Conservation (phyloP, 2,329 filamentous ascomycete species). For the Aplosporella prunicola region DNA sequence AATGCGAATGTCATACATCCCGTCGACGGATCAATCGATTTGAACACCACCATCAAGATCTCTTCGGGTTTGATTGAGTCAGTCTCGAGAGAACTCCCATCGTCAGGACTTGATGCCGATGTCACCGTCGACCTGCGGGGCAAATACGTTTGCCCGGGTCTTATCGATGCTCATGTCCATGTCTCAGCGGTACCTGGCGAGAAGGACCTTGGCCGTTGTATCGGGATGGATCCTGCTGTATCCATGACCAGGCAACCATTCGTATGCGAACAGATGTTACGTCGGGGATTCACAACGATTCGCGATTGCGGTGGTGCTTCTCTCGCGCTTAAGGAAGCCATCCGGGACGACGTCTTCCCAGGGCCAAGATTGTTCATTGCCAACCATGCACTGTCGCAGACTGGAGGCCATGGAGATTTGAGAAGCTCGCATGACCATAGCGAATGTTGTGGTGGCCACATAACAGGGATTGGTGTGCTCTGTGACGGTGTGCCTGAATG, state of each 20-base stretch:
- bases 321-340: conserved; percentile 46
- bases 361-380: conserved; percentile 32
- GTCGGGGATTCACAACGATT: conserved; percentile 49
- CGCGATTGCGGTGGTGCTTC: conserved; percentile 51
- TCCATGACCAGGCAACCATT: conserved; percentile 40
- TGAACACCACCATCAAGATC: conserved; percentile 12
- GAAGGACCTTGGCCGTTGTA: conserved; percentile 12
- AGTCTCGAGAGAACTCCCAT: background rate
- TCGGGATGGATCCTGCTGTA: conserved; percentile 27
- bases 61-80: conserved; percentile 11
- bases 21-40: conserved; percentile 19
- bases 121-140: conserved; percentile 32
- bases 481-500: conserved; percentile 49
- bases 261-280: conserved; percentile 42
- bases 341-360: conserved; percentile 46
- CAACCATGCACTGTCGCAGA: conserved; percentile 44
- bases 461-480: conserved; percentile 34
- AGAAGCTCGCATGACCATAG: conserved; percentile 35
- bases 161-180: conserved; percentile 37
- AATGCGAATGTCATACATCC: conserved; percentile 40
- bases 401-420: conserved; percentile 50
- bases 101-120: conserved; percentile 16
- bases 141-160: conserved; percentile 40
- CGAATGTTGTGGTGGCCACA: conserved; percentile 40
- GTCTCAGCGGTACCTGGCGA: conserved; percentile 14